These are phyloP conservation scores for Cavenderia fasciculata DNA, from an alignment of 78 protist genomes.

Conservation along the genomic window DNA sequence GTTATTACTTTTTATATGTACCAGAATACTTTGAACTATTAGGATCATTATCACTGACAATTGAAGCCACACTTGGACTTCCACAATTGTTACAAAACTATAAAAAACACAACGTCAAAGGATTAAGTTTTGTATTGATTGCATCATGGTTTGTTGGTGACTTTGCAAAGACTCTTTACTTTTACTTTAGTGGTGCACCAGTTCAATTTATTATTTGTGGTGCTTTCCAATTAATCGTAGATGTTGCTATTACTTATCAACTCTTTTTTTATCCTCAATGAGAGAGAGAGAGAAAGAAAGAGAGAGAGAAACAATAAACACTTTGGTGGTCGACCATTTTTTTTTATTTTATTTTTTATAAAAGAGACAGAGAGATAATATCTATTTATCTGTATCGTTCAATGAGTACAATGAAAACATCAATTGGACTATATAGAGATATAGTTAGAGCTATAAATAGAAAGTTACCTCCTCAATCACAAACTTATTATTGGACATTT, in stretches of 20 bases:
- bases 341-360: no score
- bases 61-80: constrained; percentile 78
- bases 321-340: no score
- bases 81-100: constrained; percentile 82
- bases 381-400: no score
- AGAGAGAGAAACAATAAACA: no score
- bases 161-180: constrained; percentile 78
- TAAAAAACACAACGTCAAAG: constrained; percentile 66
- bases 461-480: constrained; percentile 51
- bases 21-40: constrained; percentile 68
- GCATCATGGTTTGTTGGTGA: constrained; percentile 84
- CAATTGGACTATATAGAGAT: constrained; percentile 29
- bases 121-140: constrained; percentile 70
- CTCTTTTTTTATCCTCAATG: constrained; percentile 1
- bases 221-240: constrained; percentile 75
- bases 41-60: constrained; percentile 71
- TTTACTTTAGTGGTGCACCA: constrained; percentile 44
- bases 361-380: no score
- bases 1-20: neutral
- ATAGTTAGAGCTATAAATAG: constrained; percentile 59
- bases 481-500: constrained; percentile 62
- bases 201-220: constrained; percentile 82
- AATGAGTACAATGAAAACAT: no score
- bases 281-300: no score
- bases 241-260: constrained; percentile 38